Conservation (phyloP, 257 asterid species). For the Solanum peruvianum region DNA sequence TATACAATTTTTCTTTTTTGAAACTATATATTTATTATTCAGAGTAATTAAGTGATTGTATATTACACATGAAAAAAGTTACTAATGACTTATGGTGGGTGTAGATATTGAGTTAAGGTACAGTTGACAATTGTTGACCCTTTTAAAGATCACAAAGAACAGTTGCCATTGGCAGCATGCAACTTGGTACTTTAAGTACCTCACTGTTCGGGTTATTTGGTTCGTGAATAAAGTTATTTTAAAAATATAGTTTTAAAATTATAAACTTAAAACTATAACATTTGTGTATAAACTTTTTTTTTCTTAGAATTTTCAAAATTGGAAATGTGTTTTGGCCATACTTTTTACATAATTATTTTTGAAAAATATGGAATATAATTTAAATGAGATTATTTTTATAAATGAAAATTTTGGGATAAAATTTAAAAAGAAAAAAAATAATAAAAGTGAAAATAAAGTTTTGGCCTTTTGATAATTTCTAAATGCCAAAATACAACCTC, state of each 20-base stretch:
- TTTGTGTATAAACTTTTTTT: too few relatives aligned
- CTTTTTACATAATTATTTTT: background rate
- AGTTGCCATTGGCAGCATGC: background rate
- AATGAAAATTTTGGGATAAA: background rate
- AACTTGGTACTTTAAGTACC: background rate
- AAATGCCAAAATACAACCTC: background rate
- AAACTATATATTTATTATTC: background rate
- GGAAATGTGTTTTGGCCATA: background rate
- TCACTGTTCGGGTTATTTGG: background rate
- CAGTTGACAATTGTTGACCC: background rate
- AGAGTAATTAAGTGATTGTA: background rate
- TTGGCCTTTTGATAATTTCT: background rate
- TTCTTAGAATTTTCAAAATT: background rate
- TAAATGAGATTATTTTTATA: background rate
- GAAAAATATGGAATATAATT: background rate
- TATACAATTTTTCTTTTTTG: background rate
- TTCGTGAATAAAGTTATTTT: background rate
- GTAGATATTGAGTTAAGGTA: background rate
- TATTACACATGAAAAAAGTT: background rate
- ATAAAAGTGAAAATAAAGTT: background rate
- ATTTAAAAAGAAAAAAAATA: too few relatives aligned
- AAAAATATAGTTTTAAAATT: background rate
- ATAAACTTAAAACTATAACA: too few relatives aligned
- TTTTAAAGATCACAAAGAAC: background rate
- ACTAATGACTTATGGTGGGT: background rate